phyloP scores from a whole-genome alignment of 495 filamentous ascomycete genomes.

The Cladorrhinum samala region DNA sequence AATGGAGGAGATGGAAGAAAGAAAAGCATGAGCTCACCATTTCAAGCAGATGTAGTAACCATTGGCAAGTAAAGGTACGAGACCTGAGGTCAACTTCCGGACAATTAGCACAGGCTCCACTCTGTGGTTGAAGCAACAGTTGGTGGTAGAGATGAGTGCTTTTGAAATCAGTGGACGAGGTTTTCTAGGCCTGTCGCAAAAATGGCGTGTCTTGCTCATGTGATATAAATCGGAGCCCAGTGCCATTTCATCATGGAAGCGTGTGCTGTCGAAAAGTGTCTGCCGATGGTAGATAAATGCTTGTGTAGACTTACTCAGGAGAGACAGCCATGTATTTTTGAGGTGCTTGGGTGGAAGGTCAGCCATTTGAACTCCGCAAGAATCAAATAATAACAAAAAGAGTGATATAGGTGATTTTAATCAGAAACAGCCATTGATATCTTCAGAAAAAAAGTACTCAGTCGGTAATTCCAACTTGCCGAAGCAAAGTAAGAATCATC shows the following conservation, averaged over 20 bases:
- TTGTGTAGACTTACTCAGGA: conserved; percentile 16
- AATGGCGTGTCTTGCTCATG: conserved; percentile 82
- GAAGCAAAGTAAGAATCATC: conserved; percentile 76
- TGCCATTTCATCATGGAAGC: conserved; percentile 90
- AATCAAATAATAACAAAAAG: conserved; percentile 2
- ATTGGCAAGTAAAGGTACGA: background rate
- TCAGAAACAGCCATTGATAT: conserved; percentile 93
- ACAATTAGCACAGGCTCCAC: conserved; percentile 14
- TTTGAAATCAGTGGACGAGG: conserved; percentile 97
- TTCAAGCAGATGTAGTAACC: background rate
- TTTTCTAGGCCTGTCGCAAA: conserved; percentile 99
- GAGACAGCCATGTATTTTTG: background rate
- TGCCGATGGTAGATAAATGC: conserved; percentile 13
- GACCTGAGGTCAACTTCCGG: conserved; percentile 1
- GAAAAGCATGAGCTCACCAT: conserved; percentile 11
- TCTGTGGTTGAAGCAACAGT: background rate
- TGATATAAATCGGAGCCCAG: conserved; percentile 87
- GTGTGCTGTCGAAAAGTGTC: background rate
- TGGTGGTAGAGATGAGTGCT: conserved; percentile 14
- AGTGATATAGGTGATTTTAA: conserved; percentile 21
- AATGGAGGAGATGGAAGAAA: background rate
- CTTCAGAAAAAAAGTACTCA: conserved; percentile 68
- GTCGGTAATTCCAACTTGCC: conserved; percentile 99
- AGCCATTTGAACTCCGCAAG: conserved; percentile 11
- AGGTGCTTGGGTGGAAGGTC: background rate